phyloP scores from a whole-genome alignment of 495 filamentous ascomycete genomes.

The Emericellopsis terricola region DNA sequence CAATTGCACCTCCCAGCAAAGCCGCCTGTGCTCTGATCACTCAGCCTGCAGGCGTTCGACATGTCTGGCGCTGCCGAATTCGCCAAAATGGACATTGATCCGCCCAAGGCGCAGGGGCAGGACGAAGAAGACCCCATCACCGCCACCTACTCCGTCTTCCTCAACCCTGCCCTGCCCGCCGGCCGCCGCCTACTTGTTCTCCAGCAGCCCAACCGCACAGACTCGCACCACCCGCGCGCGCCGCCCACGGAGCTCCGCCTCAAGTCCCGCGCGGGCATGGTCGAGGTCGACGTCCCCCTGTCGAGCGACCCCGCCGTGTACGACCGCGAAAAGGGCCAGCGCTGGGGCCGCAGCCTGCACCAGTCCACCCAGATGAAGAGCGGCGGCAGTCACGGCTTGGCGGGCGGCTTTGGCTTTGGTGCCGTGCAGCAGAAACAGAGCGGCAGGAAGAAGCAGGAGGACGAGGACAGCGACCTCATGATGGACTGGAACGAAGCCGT shows the following conservation, averaged over 20 bases:
- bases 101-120: no score
- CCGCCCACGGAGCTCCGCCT: slow-evolving; percentile 19
- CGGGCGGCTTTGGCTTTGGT: slow-evolving; percentile 27
- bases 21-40: no score
- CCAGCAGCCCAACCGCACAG: slow-evolving; percentile 22
- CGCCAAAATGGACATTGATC: no score
- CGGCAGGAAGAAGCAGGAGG: slow-evolving; percentile 7
- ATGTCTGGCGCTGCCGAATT: no score
- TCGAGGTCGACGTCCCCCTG: slow-evolving; percentile 29
- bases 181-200: slow-evolving; percentile 26
- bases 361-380: slow-evolving; percentile 24
- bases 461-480: slow-evolving; percentile 10
- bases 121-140: slow-evolving; percentile 26
- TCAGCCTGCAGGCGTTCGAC: no score
- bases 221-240: slow-evolving; percentile 13
- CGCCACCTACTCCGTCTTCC: slow-evolving; percentile 27
- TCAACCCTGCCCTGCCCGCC: slow-evolving; percentile 21
- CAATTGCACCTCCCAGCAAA: no score
- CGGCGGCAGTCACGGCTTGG: slow-evolving; percentile 25
- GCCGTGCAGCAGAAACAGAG: slow-evolving; percentile 5
- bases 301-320: slow-evolving; percentile 18
- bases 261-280: slow-evolving; percentile 24
- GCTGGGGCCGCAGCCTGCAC: slow-evolving; percentile 22
- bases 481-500: slow-evolving; percentile 26
- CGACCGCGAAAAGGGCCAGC: slow-evolving; percentile 27